A percentile compares a stretch with the other conserved stretches of the same genome.
phyloP scores from a whole-genome alignment of 495 filamentous ascomycete species.

The Xylaria acuta region DNA sequence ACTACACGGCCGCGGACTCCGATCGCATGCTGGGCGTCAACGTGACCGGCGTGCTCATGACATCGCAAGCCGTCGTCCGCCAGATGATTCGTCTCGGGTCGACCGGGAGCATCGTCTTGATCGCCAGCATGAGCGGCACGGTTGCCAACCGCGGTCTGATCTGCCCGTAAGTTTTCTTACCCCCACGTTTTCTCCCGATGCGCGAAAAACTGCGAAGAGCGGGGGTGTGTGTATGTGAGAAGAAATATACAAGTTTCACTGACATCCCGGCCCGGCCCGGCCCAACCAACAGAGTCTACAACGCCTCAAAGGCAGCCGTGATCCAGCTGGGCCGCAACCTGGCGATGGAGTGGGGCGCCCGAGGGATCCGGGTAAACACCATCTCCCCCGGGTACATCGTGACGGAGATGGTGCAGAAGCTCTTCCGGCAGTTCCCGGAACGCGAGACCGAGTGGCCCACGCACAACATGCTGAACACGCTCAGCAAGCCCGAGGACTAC shows the following conservation, averaged over 20 bases:
- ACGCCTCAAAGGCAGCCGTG: slow-evolving; percentile 88
- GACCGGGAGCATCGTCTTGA: slow-evolving; percentile 72
- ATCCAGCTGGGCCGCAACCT: slow-evolving; percentile 84
- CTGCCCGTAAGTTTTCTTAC: slow-evolving; percentile 48
- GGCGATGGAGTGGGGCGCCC: slow-evolving; percentile 83
- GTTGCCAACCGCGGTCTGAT: slow-evolving; percentile 71
- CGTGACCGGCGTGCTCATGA: slow-evolving; percentile 78
- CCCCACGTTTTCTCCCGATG: not conserved
- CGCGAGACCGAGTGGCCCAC: slow-evolving; percentile 77
- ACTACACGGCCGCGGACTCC: slow-evolving; percentile 67
- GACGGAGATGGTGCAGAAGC: slow-evolving; percentile 84
- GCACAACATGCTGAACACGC: slow-evolving; percentile 85
- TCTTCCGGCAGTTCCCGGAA: slow-evolving; percentile 80
- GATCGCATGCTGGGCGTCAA: slow-evolving; percentile 76
- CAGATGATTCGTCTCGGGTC: slow-evolving; percentile 70
- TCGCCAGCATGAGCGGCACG: slow-evolving; percentile 81
- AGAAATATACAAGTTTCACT: not conserved
- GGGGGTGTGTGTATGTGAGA: no score
- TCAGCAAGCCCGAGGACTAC: slow-evolving; percentile 84
- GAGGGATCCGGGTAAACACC: slow-evolving; percentile 93
- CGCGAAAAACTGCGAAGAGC: not conserved
- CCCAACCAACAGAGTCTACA: slow-evolving; percentile 73
- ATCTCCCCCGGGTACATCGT: slow-evolving; percentile 95
- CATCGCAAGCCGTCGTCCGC: slow-evolving; percentile 74
- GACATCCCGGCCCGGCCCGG: not conserved